phyloP scores from a whole-genome alignment of 1,139 yeast genomes.

The Suhomyces ambrosiae region DNA sequence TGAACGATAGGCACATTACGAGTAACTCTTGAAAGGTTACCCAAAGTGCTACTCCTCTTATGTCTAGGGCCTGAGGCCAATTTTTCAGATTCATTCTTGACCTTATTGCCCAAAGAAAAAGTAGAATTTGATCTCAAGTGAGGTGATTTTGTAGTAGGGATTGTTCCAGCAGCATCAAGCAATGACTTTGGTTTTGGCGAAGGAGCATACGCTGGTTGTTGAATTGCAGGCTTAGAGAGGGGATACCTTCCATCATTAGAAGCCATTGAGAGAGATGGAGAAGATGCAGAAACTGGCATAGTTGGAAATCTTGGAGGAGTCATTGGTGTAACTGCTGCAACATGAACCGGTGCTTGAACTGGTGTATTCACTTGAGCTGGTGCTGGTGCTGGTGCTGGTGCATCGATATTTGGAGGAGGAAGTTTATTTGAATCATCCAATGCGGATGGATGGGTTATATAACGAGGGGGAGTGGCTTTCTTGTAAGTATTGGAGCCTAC shows the following conservation, averaged over 20 bases:
- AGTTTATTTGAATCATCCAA: background rate
- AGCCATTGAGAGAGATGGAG: conserved; percentile 14
- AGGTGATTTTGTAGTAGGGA: conserved; percentile 20
- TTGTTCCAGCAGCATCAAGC: conserved; percentile 6
- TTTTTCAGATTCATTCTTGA: conserved; percentile 1
- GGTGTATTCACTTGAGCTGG: too few species aligned
- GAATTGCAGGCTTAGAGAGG: conserved; percentile 14
- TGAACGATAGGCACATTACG: conserved; percentile 3
- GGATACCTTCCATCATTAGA: conserved; percentile 9
- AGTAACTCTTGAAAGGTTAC: conserved; percentile 23
- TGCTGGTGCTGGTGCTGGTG: conserved; percentile 3
- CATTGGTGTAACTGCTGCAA: too few species aligned
- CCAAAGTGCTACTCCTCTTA: conserved; percentile 30
- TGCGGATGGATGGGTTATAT: conserved; percentile 1
- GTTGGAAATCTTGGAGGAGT: conserved; percentile 7
- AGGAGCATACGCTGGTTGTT: conserved; percentile 1
- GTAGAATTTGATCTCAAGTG: conserved; percentile 36
- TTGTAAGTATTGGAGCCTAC: background rate
- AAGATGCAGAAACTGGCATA: conserved; percentile 13
- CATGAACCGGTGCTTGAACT: too few species aligned
- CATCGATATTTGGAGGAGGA: background rate
- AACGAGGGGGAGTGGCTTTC: background rate
- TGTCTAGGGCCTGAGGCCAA: conserved; percentile 17
- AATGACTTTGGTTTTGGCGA: conserved; percentile 8
- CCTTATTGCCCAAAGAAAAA: conserved; percentile 21